Base-by-base conservation (phyloP, 176 grass and related monocot genomes). In the Oryza meyeriana region DNA sequence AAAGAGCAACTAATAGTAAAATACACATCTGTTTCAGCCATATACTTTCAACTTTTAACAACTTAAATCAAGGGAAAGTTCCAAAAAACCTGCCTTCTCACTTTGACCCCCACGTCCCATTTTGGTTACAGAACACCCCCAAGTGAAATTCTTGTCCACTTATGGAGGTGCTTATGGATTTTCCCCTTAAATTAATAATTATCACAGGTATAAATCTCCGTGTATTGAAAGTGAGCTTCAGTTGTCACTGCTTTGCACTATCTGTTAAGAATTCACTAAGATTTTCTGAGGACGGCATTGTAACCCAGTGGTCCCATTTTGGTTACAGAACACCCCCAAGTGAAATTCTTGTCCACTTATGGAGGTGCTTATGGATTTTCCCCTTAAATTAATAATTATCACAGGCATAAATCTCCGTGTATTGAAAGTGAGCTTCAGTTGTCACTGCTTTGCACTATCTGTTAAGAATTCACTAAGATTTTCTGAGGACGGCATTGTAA, bases 1-100 rank as follows among this genome's bases (percentile, higher is more conserved):
- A 77, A 57, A 89, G 36, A 69, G n/a, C 16, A 79, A 87, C 45
- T 52, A 61, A 34, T 4, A 10, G 9, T 63, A n/a, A 8, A 22
- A 55, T 55, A 55, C 6, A n/a, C 50, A 42, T 55, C 1, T 48
- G 11, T 48, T 48, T 48, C 10, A 48, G 41, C 4, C 41, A 44
- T 39, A 44, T 44, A 44, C 12, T 44, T 57, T 57, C 20, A n/a
- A 57, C 20, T 57, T 57, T n/a, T 11, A 59, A 24, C 55, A 25
- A 59, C 55, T 24, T 59, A 59, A 47, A 59, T 59, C 18, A 24
- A n/a, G 22, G 55, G n/a, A 59, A 59, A 1, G 20, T 59, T 25
- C n/a, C 22, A 59, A 25, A 59, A 59, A 24, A 0, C 55, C 22
- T 59, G n/a, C 55, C 8, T 59, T 59, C 55, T 59, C 9, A 59